These are phyloP conservation scores for Rhynchospora pubera DNA, from an alignment of 176 grass and related monocot species.

Conservation along the genomic window DNA sequence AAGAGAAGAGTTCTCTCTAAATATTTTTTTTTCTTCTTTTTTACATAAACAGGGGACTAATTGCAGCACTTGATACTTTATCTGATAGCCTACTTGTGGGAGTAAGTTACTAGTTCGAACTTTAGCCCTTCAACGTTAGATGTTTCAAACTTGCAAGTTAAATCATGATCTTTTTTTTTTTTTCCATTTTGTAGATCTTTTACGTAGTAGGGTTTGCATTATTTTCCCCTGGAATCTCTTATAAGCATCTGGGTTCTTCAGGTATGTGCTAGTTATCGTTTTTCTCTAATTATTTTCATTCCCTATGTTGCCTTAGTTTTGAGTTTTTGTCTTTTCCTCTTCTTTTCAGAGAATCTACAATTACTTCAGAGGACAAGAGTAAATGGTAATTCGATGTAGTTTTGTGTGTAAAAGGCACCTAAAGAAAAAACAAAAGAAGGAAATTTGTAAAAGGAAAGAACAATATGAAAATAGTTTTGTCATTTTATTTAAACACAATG, in stretches of 20 bases:
- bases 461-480: not conserved
- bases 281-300: not conserved
- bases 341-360: conserved; percentile 15
- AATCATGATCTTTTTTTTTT: conserved; percentile 27
- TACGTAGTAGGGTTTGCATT: conserved; percentile 71
- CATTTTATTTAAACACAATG: not conserved
- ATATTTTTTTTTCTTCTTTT: not conserved
- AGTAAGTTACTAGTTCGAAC: conserved; percentile 36
- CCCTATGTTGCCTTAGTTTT: not conserved
- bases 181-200: conserved; percentile 41
- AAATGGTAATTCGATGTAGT: not conserved
- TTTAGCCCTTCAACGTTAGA: not conserved
- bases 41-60: conserved; percentile 51
- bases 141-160: not conserved
- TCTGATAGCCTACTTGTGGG: conserved; percentile 42
- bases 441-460: not conserved
- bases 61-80: conserved; percentile 62
- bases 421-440: not conserved
- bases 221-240: conserved; percentile 61
- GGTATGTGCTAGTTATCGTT: conserved; percentile 35
- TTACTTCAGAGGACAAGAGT: conserved; percentile 22
- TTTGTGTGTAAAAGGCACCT: not conserved
- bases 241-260: conserved; percentile 91
- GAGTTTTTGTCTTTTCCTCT: not conserved
- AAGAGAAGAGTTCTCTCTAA: not conserved